Base-by-base conservation (phyloP, 140 eudicot genomes). In the Ambrosia hybrid region DNA sequence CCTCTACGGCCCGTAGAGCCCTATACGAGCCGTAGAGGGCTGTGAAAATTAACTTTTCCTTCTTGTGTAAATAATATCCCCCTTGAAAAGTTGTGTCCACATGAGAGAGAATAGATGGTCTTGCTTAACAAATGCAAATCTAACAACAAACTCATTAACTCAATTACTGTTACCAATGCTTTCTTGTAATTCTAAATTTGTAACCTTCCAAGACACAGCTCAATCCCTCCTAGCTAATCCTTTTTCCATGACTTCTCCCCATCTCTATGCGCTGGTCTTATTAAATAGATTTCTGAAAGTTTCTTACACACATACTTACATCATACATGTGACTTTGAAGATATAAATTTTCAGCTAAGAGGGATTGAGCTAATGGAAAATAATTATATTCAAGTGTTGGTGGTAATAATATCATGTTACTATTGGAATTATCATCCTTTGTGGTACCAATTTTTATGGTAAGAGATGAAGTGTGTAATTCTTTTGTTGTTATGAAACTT, bases 131-230 rank as follows among this genome's bases (percentile, higher is more conserved):
- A 53, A 60, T 62, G 71, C 80, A 75, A 68, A 63, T 38, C 64
- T 51, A 56, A 70, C 68, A 74, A 68, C 72, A 58, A 71, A 70
- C 69, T 82, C 88, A 85, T 72, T 78, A 55, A 59, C 55, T 73
- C 79, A 79, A 41, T 75, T 76, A 65, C 80, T 53, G 56, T 79
- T 77, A 78, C 76, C 95, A 65, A 88, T 68, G 90, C 57, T 57
- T 56, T 75, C 95, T 87, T 74, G 94, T 82, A 77, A 77, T 77
- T 82, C 83, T 87, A 85, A 87, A 84, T 79, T 14, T 77, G 61
- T 67, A 14, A 74, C 74, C 51, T 57, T 67, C 75, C 80, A 83
- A 71, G 62, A 37, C 70, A 52, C 72, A 33, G 45, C 67, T 61
- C 58, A 43, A 34, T 61, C 75, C 17, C 49, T 74, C 63, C 78